Percentiles rank a stretch among this genome's conserved stretches.
These are phyloP conservation scores for Noccaea bulbosa DNA, from an alignment of 345 rosid genomes.

Conservation along the genomic window DNA sequence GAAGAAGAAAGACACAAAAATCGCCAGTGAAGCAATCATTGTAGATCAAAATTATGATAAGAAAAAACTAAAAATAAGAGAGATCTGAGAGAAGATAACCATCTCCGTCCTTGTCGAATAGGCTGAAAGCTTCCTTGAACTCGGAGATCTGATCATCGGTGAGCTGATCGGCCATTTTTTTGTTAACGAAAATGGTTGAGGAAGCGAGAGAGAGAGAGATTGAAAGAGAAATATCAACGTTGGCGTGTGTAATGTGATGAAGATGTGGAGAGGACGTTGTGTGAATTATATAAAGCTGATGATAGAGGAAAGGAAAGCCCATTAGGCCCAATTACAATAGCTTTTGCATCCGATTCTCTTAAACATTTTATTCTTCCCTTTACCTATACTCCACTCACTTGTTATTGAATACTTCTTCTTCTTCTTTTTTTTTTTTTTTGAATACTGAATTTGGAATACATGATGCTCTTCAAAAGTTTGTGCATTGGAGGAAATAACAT, in stretches of 20 bases:
- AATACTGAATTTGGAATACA: too few relatives aligned
- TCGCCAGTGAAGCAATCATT: not conserved
- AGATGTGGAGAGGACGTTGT: not conserved
- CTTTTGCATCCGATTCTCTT: slow-evolving; percentile 27
- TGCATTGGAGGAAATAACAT: too few relatives aligned
- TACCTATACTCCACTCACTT: not conserved
- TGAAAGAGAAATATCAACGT: slow-evolving; percentile 2
- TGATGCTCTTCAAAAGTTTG: too few relatives aligned
- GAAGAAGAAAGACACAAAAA: not conserved
- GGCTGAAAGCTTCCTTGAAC: slow-evolving; percentile 61
- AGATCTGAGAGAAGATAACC: slow-evolving; percentile 45
- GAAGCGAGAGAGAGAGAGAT: not conserved
- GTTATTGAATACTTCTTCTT: too few relatives aligned
- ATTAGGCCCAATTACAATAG: slow-evolving; percentile 13
- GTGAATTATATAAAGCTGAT: slow-evolving; percentile 23
- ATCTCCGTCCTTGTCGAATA: slow-evolving; percentile 60
- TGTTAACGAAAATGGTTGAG: not conserved
- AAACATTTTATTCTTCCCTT: not conserved
- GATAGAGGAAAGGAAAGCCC: slow-evolving; percentile 7
- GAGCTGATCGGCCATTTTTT: slow-evolving; percentile 55
- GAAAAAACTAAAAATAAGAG: not conserved
- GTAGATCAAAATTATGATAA: not conserved
- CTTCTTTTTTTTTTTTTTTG: too few relatives aligned
- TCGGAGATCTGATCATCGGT: slow-evolving; percentile 53
- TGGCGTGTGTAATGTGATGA: slow-evolving; percentile 12